Base-by-base conservation (phyloP, 2,329 filamentous ascomycete species). In the Exophiala oligosperma region DNA sequence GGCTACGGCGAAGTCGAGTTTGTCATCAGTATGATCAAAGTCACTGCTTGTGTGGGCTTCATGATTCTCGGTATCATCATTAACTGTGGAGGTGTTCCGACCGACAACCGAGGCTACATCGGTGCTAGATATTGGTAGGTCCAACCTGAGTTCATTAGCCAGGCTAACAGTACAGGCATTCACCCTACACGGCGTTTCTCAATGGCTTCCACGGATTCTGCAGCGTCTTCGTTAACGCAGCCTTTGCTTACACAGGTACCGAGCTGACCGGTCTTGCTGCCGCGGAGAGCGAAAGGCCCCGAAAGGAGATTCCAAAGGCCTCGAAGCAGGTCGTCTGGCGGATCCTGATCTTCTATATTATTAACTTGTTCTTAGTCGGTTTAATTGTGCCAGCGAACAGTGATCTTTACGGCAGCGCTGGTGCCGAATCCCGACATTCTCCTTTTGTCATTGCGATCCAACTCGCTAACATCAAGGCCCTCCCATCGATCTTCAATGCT, bases 261-360 rank as follows among this genome's bases (percentile, higher is more conserved):
- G 84, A 87, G 71, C 72, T 87, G 41, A 81, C 84, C 46, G 84
- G 84, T 69, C 72, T 85, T 49, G 81, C 82, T 41, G 82, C 83
- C 44, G 83, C 83, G 21, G 83, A 85, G 70, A 81, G 82, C n/a
- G 73, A 73, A 23, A 81, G 85, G 63, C 83, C 83, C 32, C 73
- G 78, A 57, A 83, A 93, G 70, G 90, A 89, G 1, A 81, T 97
- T 1, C 92, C 92, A 0, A 91, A 86, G 0, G 92, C 92, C 12
- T 86, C 95, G 69, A 96, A 95, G 76, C 92, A 96, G 63, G 62
- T 96, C 24, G 96, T 96, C 73, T 97, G 92, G 92, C 88, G 92
- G 69, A 96, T 97, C 69, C 85, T 86, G 3, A 81, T 95, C 61
- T 97, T 97, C 78, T 97, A 96, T 76, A 81, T 97, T 49, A 85